Evolutionary conservation across 1,284 basidiomycete species (phyloP), one percentile per base, ranked within the genome.

Genomic region (Cryptococcus neoformans): DNA sequence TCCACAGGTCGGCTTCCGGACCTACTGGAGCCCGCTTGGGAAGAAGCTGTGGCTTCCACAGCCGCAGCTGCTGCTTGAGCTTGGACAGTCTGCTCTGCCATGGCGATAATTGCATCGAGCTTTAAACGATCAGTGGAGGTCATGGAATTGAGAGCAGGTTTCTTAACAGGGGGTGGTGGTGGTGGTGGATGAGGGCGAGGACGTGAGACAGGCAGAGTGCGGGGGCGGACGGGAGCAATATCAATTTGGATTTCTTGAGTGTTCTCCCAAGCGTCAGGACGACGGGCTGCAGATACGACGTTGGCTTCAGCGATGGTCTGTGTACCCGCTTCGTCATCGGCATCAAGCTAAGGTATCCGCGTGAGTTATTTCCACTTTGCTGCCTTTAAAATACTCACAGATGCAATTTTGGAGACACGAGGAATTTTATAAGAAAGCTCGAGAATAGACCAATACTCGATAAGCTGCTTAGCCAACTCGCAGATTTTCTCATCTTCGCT

Each of bases 1-100:
- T 64, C 61, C 11, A 54, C 42, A 11, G 55, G 44, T n/a, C 65
- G 42, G 42, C 60, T 62, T 0, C 63, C 64, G 2, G 71, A 64
- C 42, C 70, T 66, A 16, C 37, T 21, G n/a, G 49, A 38, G 2
- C 45, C 44, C 14, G 73, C 74, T 8, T 66, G 74, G 12, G 72
- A 73, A 6, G 64, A 68, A 37, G 69, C 70, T 12, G 45, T 21
- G 7, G 14, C 45, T 9, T 28, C 28, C n/a, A 41, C 40, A 4
- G 71, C 64, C 44, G 77, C 74, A 28, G 76, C 78, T 8, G 79
- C 78, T 10, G 78, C 80, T 39, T 75, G 80, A 10, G n/a, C 16
- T 38, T 37, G 34, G 7, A 79, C 79, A n/a, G 57, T 60, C 58
- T 75, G 74, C 53, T 69, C 61, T 14, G 76, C 73, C 37, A 70